Evolutionary conservation across 768 basidiomycete genomes (phyloP).

Genomic region (Zangia roseola): DNA sequence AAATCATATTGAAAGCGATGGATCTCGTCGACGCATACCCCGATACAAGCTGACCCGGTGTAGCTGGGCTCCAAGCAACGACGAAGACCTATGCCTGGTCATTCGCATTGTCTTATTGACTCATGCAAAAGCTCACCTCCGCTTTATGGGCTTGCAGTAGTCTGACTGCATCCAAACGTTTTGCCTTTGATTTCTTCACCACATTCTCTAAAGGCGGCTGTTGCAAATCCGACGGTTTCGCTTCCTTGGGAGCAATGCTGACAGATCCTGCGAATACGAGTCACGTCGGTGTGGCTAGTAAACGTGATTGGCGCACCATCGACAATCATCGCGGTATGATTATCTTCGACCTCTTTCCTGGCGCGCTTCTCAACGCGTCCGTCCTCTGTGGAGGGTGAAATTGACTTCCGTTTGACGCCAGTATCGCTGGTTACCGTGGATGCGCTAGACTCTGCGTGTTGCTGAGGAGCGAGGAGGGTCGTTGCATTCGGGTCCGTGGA

Average conservation of each 20-base stretch:
- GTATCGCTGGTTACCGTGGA: constrained; percentile 18
- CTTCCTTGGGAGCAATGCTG: constrained; percentile 16
- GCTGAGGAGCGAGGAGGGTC: constrained; percentile 15
- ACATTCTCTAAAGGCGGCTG: constrained; percentile 17
- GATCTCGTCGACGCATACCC: constrained; percentile 48
- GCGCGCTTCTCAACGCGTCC: constrained; percentile 64
- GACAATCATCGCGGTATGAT: constrained; percentile 33
- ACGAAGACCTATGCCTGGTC: constrained; percentile 66
- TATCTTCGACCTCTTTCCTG: constrained; percentile 48
- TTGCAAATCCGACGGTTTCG: constrained; percentile 18
- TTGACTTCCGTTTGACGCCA: constrained; percentile 52
- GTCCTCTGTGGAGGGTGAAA: constrained; percentile 41
- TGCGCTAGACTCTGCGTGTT: constrained; percentile 10
- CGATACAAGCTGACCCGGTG: constrained; percentile 60
- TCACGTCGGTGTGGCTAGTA: constrained; percentile 27
- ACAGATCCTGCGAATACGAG: constrained; percentile 14
- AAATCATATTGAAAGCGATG: not conserved
- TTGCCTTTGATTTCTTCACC: constrained; percentile 36
- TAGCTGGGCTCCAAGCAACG: constrained; percentile 73
- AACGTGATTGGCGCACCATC: constrained; percentile 36
- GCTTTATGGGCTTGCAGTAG: constrained; percentile 58
- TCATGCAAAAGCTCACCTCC: constrained; percentile 43
- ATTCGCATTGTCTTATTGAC: constrained; percentile 4
- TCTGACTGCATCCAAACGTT: constrained; percentile 41
- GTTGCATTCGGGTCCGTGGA: constrained; percentile 44